phyloP scores from a whole-genome alignment of 495 filamentous ascomycete genomes.

The Penicillium bovifimosum region DNA sequence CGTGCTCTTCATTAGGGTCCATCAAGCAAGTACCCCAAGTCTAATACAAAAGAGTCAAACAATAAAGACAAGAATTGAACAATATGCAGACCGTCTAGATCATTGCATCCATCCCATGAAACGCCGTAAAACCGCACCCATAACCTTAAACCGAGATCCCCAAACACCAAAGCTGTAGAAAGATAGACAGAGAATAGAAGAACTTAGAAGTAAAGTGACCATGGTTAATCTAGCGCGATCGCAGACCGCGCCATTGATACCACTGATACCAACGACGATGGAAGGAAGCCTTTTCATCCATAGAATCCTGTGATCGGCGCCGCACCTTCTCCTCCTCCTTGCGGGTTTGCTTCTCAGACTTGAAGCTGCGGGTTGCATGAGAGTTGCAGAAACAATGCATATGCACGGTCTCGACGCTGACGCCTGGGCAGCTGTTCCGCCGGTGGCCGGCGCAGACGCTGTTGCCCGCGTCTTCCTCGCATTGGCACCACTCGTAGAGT shows the following conservation, averaged over 20 bases:
- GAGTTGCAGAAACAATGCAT: conserved; percentile 44
- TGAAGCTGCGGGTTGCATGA: conserved; percentile 37
- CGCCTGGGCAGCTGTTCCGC: conserved; percentile 29
- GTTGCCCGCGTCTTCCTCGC: conserved; percentile 37
- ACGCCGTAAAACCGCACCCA: not conserved
- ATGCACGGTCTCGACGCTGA: conserved; percentile 37
- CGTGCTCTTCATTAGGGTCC: not conserved
- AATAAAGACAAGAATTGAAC: not conserved
- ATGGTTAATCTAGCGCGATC: conserved; percentile 16
- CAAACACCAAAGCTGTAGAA: conserved; percentile 21
- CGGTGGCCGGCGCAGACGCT: conserved; percentile 27
- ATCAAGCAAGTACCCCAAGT: not conserved
- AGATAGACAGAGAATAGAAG: not conserved
- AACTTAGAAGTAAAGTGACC: conserved; percentile 6
- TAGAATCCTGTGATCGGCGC: conserved; percentile 20
- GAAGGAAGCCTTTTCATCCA: conserved; percentile 30
- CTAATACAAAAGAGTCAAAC: not conserved
- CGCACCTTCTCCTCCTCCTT: conserved; percentile 25
- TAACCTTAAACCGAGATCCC: not conserved
- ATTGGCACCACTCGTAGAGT: conserved; percentile 43
- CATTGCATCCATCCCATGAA: not conserved
- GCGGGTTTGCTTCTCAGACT: conserved; percentile 29
- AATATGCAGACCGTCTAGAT: not conserved
- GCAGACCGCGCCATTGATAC: conserved; percentile 30
- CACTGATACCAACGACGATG: conserved; percentile 28